These are phyloP conservation scores for Phytopythium cucurbitacearum DNA, from an alignment of 352 stramenopile genomes.

Conservation along the genomic window DNA sequence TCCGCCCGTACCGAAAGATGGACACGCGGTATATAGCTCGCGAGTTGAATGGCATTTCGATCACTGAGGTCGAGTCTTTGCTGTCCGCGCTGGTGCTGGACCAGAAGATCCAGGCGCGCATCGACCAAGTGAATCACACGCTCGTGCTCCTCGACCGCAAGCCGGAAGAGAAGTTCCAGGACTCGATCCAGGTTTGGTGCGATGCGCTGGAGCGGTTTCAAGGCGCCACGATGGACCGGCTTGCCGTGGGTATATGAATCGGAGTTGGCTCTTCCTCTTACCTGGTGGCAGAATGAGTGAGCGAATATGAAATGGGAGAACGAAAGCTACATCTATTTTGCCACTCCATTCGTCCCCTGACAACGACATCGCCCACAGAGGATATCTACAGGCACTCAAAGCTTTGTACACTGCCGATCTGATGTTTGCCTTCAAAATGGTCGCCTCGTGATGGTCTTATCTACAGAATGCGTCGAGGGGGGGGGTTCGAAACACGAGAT, in stretches of 20 bases:
- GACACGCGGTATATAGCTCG: constrained; percentile 88
- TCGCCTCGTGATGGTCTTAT: no score
- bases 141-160: constrained; percentile 67
- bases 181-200: constrained; percentile 56
- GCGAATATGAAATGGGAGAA: no score
- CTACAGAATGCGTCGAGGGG: no score
- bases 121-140: constrained; percentile 89
- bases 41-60: constrained; percentile 91
- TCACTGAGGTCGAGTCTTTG: constrained; percentile 90
- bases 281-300: no score
- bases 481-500: no score
- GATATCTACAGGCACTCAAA: no score
- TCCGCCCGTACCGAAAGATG: constrained; percentile 94
- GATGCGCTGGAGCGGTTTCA: constrained; percentile 70
- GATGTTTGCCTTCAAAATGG: no score
- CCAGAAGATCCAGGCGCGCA: constrained; percentile 87
- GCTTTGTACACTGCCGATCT: no score
- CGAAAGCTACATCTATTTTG: no score
- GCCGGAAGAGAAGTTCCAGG: constrained; percentile 68
- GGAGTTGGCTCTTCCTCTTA: no score
- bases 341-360: no score
- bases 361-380: no score
- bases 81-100: constrained; percentile 92
- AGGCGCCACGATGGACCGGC: constrained; percentile 53
- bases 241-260: constrained; percentile 35